Percentiles rank a stretch among this genome's conserved stretches.
Conservation (phyloP, 805 yeast species). For the Wickerhamiella lipophila region DNA sequence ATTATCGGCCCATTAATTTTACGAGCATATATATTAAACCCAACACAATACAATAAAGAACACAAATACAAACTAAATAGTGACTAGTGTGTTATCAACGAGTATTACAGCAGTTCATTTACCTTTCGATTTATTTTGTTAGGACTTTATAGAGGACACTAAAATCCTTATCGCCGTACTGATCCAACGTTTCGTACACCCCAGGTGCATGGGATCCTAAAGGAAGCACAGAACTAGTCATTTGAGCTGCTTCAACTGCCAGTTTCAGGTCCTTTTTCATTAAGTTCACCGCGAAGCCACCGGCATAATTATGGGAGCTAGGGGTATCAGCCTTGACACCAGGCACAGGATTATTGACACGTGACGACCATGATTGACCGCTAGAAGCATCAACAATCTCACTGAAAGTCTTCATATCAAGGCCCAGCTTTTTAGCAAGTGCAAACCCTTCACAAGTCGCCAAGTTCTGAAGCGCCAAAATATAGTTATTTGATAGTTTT, state of each 20-base stretch:
- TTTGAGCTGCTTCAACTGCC: constrained; percentile 25
- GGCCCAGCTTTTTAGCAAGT: constrained; percentile 38
- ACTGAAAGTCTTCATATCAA: constrained; percentile 36
- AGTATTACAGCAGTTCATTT: no score
- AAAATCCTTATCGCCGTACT: constrained; percentile 11
- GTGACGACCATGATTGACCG: constrained; percentile 44
- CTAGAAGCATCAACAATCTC: constrained; percentile 40
- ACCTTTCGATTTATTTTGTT: background rate
- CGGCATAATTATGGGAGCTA: constrained; percentile 34
- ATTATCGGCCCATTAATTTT: no score
- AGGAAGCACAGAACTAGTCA: constrained; percentile 18
- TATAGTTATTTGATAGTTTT: constrained; percentile 41
- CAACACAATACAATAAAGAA: no score
- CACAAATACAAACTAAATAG: no score
- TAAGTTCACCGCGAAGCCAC: constrained; percentile 34
- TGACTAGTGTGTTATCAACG: no score
- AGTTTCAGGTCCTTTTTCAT: constrained; percentile 33
- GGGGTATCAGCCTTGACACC: constrained; percentile 38
- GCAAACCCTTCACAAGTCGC: constrained; percentile 46
- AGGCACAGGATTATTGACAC: constrained; percentile 42
- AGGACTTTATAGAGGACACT: constrained; percentile 8
- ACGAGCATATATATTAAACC: no score
- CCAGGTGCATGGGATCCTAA: constrained; percentile 21
- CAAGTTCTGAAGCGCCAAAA: constrained; percentile 40
- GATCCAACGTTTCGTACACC: constrained; percentile 20